Conservation (phyloP, 73 alveolate species). For the Paraurostyla sp. region DNA sequence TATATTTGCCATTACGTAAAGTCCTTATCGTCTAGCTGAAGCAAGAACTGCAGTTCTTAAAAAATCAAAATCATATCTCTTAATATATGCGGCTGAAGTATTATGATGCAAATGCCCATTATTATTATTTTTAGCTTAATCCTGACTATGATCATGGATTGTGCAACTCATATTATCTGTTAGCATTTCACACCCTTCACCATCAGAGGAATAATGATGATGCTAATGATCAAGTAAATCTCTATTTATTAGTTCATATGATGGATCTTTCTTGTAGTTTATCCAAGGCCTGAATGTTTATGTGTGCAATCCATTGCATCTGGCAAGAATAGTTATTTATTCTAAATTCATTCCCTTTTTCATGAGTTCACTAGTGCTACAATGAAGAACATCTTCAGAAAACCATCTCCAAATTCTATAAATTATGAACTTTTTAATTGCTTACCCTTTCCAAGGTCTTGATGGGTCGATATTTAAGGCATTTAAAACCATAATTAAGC, state of each 20-base stretch:
- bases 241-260: not conserved
- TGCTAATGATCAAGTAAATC: slow-evolving; percentile 33
- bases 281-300: slow-evolving; percentile 34
- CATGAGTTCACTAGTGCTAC: slow-evolving; percentile 47
- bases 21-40: slow-evolving; percentile 13
- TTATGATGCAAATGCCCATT: slow-evolving; percentile 26
- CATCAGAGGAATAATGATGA: slow-evolving; percentile 11
- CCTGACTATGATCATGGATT: not conserved
- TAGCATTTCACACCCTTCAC: not conserved
- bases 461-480: slow-evolving; percentile 59
- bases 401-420: slow-evolving; percentile 68
- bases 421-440: not conserved
- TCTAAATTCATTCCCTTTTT: slow-evolving; percentile 43
- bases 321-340: slow-evolving; percentile 27
- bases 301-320: slow-evolving; percentile 65
- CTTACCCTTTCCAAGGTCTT: slow-evolving; percentile 66
- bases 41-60: slow-evolving; percentile 50
- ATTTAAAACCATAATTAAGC: slow-evolving; percentile 44
- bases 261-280: not conserved
- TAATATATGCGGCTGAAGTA: slow-evolving; percentile 37
- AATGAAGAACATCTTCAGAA: slow-evolving; percentile 44
- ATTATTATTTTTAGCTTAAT: not conserved
- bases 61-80: slow-evolving; percentile 4
- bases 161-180: not conserved
- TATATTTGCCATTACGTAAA: slow-evolving; percentile 29